phyloP scores from a whole-genome alignment of 163 green algal genomes.

The Chlamydomonas reinhardtii region DNA sequence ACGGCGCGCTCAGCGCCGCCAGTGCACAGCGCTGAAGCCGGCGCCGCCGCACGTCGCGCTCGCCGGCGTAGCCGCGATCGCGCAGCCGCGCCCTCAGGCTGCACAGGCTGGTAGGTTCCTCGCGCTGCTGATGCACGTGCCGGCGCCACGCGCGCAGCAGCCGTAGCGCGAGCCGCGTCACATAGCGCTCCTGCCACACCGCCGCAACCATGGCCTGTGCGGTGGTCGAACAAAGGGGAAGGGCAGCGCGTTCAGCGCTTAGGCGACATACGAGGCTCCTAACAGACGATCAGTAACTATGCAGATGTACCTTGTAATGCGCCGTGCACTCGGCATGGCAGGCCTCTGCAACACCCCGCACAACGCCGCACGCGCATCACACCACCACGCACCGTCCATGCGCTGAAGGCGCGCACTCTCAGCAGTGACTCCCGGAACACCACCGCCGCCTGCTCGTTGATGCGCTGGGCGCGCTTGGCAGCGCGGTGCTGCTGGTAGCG shows the following conservation, averaged over 20 bases:
- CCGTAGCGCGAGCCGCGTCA: neutral
- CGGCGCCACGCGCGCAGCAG: conserved; percentile 16
- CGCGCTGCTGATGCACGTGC: neutral
- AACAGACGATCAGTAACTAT: no score
- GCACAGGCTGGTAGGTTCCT: neutral
- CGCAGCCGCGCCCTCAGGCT: conserved; percentile 38
- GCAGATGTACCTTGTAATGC: no score
- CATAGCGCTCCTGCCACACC: conserved; percentile 10
- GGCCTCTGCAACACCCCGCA: no score
- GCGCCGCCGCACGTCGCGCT: neutral
- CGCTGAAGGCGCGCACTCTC: conserved; percentile 11
- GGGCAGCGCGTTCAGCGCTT: no score
- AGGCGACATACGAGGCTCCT: no score
- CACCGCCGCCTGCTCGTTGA: conserved; percentile 13
- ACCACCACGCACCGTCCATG: conserved; percentile 12
- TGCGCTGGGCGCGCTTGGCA: conserved; percentile 21
- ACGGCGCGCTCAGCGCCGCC: neutral
- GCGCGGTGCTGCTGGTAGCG: conserved; percentile 1
- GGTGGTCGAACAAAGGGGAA: neutral
- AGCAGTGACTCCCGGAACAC: conserved; percentile 27
- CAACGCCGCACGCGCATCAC: no score
- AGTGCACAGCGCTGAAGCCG: conserved; percentile 9
- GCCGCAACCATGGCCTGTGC: neutral
- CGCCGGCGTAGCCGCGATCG: neutral
- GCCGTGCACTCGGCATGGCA: no score